These are phyloP conservation scores for Tetracladium setigerum DNA, from an alignment of 495 filamentous ascomycete genomes.

Conservation along the genomic window DNA sequence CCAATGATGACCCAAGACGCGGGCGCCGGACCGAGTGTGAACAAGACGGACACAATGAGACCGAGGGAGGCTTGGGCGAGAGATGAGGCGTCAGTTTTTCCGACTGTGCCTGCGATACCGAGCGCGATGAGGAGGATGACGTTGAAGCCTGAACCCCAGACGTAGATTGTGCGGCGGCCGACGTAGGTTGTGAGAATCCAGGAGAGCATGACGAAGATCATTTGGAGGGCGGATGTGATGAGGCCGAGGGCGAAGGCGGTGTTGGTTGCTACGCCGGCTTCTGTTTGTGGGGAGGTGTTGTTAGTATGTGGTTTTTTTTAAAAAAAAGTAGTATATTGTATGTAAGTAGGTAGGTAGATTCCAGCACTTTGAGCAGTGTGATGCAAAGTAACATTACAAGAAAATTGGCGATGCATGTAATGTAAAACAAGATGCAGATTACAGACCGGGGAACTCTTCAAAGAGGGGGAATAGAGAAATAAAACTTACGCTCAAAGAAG, in stretches of 20 bases:
- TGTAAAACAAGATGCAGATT: conserved; percentile 42
- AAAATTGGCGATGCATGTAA: conserved; percentile 40
- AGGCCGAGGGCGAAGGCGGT: conserved; percentile 37
- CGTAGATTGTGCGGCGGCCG: conserved; percentile 17
- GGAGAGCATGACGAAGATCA: conserved; percentile 33
- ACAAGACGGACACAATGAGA: conserved; percentile 48
- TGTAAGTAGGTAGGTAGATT: conserved; percentile 39
- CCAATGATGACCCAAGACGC: conserved; percentile 51
- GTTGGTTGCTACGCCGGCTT: conserved; percentile 43
- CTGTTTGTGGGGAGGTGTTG: neutral
- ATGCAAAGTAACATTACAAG: too few relatives aligned
- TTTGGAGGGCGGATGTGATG: conserved; percentile 20
- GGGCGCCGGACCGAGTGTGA: conserved; percentile 43
- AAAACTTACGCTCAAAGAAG: conserved; percentile 46
- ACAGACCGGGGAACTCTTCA: too few relatives aligned
- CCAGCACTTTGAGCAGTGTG: too few relatives aligned
- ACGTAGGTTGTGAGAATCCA: conserved; percentile 15
- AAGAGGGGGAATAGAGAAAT: conserved; percentile 22
- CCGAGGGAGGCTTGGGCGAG: conserved; percentile 46
- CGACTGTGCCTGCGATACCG: conserved; percentile 53
- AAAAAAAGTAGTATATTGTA: conserved; percentile 53
- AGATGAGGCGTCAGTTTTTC: conserved; percentile 23
- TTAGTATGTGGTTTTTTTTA: too few relatives aligned
- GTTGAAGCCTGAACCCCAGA: conserved; percentile 11
- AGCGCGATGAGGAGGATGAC: conserved; percentile 5